phyloP scores from a whole-genome alignment of 2,329 filamentous ascomycete species.

The Colletotrichum navitas region DNA sequence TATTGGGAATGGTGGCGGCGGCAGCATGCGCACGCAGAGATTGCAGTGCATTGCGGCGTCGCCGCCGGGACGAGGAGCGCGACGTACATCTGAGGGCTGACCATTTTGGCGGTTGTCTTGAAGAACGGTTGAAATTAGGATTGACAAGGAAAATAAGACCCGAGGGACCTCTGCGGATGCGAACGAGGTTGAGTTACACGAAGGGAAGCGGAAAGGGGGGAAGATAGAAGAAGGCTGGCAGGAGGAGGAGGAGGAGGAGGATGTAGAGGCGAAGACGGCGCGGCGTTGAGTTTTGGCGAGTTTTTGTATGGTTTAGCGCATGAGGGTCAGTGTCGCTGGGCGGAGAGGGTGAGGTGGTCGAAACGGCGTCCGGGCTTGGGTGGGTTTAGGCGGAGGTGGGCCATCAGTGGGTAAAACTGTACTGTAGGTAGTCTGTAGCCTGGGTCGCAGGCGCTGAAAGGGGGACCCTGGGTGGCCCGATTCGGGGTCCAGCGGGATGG shows the following conservation, averaged over 20 bases:
- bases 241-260: neutral
- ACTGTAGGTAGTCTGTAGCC: too few species aligned
- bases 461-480: neutral
- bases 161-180: constrained; percentile 18
- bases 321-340: constrained; percentile 19
- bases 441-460: too few species aligned
- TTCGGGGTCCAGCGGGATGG: constrained; percentile 38
- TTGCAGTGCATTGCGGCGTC: constrained; percentile 10
- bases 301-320: constrained; percentile 36
- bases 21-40: neutral
- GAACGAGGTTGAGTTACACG: neutral
- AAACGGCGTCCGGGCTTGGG: constrained; percentile 25
- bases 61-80: neutral
- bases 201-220: neutral
- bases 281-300: constrained; percentile 33
- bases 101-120: constrained; percentile 44
- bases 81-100: constrained; percentile 48
- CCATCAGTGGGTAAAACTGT: neutral
- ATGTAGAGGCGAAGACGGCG: constrained; percentile 28
- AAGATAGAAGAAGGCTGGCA: constrained; percentile 10
- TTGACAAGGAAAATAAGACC: neutral
- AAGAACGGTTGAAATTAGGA: neutral
- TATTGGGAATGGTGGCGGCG: neutral
- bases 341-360: constrained; percentile 41
- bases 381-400: constrained; percentile 35